These are phyloP conservation scores for Arabidopsis arenosa DNA, from an alignment of 345 rosid species.

Conservation along the genomic window DNA sequence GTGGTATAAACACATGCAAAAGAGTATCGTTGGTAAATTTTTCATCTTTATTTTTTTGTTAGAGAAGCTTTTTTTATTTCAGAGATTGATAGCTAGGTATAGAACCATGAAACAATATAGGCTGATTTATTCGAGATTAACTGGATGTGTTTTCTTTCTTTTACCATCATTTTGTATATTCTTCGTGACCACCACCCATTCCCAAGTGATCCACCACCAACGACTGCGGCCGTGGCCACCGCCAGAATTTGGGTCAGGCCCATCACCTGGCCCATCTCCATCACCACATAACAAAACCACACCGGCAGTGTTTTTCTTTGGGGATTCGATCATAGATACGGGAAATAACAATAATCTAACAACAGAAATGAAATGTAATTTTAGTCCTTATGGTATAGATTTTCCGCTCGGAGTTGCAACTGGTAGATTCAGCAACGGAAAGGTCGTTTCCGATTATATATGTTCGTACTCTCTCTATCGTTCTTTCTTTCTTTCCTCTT, in stretches of 20 bases:
- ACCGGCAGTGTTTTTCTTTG: slow-evolving; percentile 48
- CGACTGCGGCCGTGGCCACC: not conserved
- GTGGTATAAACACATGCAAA: slow-evolving; percentile 12
- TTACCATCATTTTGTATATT: not conserved
- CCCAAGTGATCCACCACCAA: slow-evolving; percentile 12
- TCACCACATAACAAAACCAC: slow-evolving; percentile 11
- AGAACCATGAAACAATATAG: slow-evolving; percentile 23
- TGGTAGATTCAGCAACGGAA: slow-evolving; percentile 57
- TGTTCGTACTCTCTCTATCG: slow-evolving; percentile 2
- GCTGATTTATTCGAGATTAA: not conserved
- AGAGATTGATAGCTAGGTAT: not conserved
- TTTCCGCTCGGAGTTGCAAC: slow-evolving; percentile 48
- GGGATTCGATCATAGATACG: slow-evolving; percentile 56
- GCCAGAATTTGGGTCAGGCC: not conserved
- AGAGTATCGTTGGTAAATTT: not conserved
- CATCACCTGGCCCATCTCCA: slow-evolving; percentile 16
- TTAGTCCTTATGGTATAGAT: slow-evolving; percentile 55
- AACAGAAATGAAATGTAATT: slow-evolving; percentile 49
- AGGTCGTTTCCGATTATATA: slow-evolving; percentile 47
- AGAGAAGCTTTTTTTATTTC: not conserved
- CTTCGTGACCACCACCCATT: not conserved
- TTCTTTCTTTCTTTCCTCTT: not conserved
- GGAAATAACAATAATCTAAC: slow-evolving; percentile 56
- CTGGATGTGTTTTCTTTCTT: not conserved
- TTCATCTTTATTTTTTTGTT: not conserved